A percentile compares a stretch with the other conserved stretches of the same genome.
These are phyloP conservation scores for Lenwebbia sp. DNA, from an alignment of 345 rosid genomes.

Conservation along the genomic window DNA sequence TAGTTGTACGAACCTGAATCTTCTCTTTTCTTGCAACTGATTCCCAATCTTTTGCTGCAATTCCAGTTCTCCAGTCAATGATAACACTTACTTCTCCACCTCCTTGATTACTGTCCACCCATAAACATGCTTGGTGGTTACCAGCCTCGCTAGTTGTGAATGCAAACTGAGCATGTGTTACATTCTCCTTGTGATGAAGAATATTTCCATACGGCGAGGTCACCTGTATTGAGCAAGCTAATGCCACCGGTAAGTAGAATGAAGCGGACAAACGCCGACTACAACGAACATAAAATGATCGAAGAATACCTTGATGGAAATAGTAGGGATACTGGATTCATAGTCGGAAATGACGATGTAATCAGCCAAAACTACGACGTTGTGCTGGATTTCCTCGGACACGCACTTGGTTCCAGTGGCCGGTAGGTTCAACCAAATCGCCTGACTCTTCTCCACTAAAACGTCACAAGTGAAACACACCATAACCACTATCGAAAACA, in stretches of 20 bases:
- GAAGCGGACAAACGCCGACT: not conserved
- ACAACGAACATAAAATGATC: not conserved
- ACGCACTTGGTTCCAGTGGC: constrained; percentile 70
- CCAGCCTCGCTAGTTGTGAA: constrained; percentile 83
- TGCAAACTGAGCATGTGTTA: constrained; percentile 82
- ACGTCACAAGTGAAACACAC: not conserved
- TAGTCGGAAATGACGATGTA: constrained; percentile 63
- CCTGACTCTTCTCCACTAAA: constrained; percentile 18
- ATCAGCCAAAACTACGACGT: constrained; percentile 76
- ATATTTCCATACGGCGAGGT: constrained; percentile 64
- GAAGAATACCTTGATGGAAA: constrained; percentile 57
- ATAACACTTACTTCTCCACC: constrained; percentile 42
- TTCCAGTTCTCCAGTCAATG: constrained; percentile 87
- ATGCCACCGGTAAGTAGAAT: not conserved
- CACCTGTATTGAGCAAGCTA: constrained; percentile 24
- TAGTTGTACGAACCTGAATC: constrained; percentile 46
- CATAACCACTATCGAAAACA: not conserved
- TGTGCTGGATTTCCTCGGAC: constrained; percentile 79
- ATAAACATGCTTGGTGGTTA: constrained; percentile 63
- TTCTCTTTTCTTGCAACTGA: constrained; percentile 77
- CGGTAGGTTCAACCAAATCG: constrained; percentile 75
- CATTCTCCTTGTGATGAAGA: constrained; percentile 56
- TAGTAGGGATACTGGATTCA: constrained; percentile 33
- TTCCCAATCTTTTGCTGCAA: constrained; percentile 89
- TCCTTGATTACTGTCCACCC: constrained; percentile 31